Base-by-base conservation (phyloP, 148 eudicot genomes). In the Salicornia ramosissima region DNA sequence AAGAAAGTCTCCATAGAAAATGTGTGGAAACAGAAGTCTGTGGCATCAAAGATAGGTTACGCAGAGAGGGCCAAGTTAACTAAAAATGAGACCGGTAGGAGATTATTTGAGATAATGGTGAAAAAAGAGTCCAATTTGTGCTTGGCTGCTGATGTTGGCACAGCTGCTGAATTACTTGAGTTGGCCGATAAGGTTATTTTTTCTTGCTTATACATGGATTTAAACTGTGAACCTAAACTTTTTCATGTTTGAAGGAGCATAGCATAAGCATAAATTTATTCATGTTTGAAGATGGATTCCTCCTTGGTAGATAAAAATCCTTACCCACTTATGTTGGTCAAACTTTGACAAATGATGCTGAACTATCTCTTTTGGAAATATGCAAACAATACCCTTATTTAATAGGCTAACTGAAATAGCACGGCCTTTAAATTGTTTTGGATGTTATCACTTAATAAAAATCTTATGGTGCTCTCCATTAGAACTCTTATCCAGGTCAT, bases 71-170 rank as follows among this genome's bases (percentile, higher is more conserved):
- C 87, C 10, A 81, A 85, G 77, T 72, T 91, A 75, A 71, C 84
- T 21, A 91, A 84, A 71, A 91, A 91, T 75, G 89, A 85, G 53
- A 87, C 90, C 36, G 92, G 87, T 51, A 86, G 81, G 80, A 87
- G 74, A 79, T 72, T 91, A 84, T 89, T 89, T 80, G 96, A 89
- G 81, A 82, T 91, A 60, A 91, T 91, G 97, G 71, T 81, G 67
- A 64, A 83, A 75, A 89, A 91, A 76, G 84, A 91, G 81, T 84
- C 86, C 60, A 91, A 91, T 80, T 75, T 91, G 82, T 91, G 97
- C 70, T 77, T 91, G 85, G 90, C 97, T 72, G 97, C 96, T 43
- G 96, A 91, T 84, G 97, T 91, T 77, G 82, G 86, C 50, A 87
- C 97, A 25, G 92, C 97, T 36, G 82, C 90, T n/a, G 95, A 89